Conservation (phyloP, 2,329 filamentous ascomycete species). For the Colletotrichum echinochloae region DNA sequence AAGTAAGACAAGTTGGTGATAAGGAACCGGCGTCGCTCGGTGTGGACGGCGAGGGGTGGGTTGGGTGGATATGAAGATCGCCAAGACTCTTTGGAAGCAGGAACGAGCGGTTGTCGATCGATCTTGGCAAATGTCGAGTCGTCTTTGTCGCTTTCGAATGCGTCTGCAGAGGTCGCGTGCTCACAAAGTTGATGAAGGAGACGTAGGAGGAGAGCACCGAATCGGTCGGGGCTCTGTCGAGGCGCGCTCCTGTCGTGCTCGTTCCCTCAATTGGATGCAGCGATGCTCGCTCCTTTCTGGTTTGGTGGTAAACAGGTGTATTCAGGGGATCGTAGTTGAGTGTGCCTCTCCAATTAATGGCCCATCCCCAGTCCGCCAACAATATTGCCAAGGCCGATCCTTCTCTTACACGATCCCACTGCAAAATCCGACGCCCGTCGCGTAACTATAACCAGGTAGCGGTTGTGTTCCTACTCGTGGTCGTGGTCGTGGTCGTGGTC, state of each 20-base stretch:
- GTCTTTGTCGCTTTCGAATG: conserved; percentile 27
- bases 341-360: conserved; percentile 5
- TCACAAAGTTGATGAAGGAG: not conserved
- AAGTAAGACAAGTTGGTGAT: not conserved
- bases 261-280: not conserved
- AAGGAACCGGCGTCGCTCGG: conserved; percentile 11
- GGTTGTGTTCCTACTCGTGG: not conserved
- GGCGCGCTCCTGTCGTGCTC: conserved; percentile 12
- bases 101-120: conserved; percentile 33
- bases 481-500: not conserved
- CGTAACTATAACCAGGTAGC: conserved; percentile 5
- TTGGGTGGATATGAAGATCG: conserved; percentile 20
- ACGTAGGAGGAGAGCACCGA: not conserved
- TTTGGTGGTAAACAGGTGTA: not conserved
- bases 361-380: not conserved
- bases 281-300: not conserved
- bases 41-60: conserved; percentile 6
- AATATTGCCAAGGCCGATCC: conserved; percentile 31
- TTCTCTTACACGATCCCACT: conserved; percentile 36
- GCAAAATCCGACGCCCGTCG: conserved; percentile 10
- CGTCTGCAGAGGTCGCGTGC: conserved; percentile 12
- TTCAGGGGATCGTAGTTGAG: conserved; percentile 2
- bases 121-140: conserved; percentile 36
- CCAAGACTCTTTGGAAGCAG: conserved; percentile 36
- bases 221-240: not conserved